Evolutionary conservation across 2,329 filamentous ascomycete genomes (phyloP), one percentile per base, ranked within the genome.

Genomic region (Dactylellina cionopaga): DNA sequence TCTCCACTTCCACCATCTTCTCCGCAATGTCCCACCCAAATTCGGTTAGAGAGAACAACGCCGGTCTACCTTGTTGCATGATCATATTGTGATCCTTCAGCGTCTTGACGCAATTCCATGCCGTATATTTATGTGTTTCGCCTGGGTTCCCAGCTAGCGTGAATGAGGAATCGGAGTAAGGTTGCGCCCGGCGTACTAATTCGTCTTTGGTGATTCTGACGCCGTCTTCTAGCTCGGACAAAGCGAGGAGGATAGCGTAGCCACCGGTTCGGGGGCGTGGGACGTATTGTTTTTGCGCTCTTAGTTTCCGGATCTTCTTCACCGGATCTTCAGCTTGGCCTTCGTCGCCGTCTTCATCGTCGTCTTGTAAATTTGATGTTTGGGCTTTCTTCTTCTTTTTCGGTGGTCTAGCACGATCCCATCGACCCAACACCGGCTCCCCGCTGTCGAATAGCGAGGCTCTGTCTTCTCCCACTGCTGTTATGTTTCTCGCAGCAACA

Each of bases 41-140:
- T 29, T 93, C 90, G 0, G 90, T 92, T 33, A 95, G 81, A 1
- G 84, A 83, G 77, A 92, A 95, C 75, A 85, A 87, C 70, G 87
- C 85, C 15, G 90, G 90, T 13, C 89, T 84, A 0, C 90, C 89
- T 58, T 87, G 87, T 75, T 90, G 88, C 64, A 88, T 88, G 0
- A 93, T 89, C 2, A 93, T 81, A 65, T 92, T 90, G 78, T 93
- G 92, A 59, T 87, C 84, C 3, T 88, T 76, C 29, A 95, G 81
- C 0, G 89, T 92, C 78, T 91, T 91, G 85, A 94, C 92, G 1
- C 90, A 92, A 77, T 86, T 90, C 91, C 91, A 95, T 0, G 91
- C 91, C 0, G 91, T 94, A 41, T 76, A 76, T 11, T 51, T 56
- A 76, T 91, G 91, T 76, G 86, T 90, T 64, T 88, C 90, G 9